Conservation (phyloP, 331 rosid genomes). For the Malus hybrid region DNA sequence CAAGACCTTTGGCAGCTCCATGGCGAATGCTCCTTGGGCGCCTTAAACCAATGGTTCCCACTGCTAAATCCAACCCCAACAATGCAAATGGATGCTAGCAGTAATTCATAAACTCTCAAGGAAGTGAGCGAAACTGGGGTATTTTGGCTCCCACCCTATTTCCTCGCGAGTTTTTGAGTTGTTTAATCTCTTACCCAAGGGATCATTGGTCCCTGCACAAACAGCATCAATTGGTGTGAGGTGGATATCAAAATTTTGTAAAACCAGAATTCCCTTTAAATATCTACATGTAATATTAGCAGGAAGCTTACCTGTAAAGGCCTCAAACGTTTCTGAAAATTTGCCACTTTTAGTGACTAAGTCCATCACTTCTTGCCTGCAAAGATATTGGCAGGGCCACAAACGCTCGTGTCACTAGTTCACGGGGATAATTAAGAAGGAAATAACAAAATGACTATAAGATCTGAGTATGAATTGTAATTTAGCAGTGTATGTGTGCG, state of each 20-base stretch:
- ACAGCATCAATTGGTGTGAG: neutral
- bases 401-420: neutral
- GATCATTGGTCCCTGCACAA: constrained; percentile 59
- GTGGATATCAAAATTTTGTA: neutral
- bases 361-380: constrained; percentile 95
- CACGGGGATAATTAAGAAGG: neutral
- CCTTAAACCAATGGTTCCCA: neutral
- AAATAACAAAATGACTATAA: neutral
- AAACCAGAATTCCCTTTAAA: neutral
- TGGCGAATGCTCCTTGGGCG: neutral
- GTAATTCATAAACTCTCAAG: constrained; percentile 45
- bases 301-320: constrained; percentile 52
- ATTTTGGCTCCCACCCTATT: constrained; percentile 85
- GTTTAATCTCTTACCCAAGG: constrained; percentile 76
- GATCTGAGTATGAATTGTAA: neutral
- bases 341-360: constrained; percentile 66
- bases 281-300: neutral
- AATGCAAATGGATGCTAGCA: neutral
- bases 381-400: constrained; percentile 17
- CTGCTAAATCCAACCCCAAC: neutral
- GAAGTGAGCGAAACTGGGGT: constrained; percentile 60
- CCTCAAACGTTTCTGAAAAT: constrained; percentile 57
- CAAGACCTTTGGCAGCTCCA: neutral
- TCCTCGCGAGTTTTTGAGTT: constrained; percentile 65
- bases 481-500: neutral